Conservation (phyloP, 2,329 filamentous ascomycete species). For the Exophiala oligosperma region DNA sequence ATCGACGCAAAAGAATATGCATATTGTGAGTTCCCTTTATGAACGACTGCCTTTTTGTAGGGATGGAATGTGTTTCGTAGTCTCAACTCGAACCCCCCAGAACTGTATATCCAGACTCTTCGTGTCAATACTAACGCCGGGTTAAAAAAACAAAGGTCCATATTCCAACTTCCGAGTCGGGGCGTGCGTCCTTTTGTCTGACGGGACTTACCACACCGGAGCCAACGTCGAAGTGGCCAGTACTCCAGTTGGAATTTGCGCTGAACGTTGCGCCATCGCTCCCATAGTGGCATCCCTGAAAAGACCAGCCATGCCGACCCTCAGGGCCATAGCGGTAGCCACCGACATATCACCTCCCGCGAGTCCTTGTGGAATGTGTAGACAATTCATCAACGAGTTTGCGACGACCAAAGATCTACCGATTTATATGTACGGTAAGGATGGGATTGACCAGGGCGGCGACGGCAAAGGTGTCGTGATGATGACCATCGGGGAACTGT, state of each 20-base stretch:
- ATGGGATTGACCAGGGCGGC: constrained; percentile 48
- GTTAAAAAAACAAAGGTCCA: constrained; percentile 53
- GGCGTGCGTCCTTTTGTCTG: constrained; percentile 67
- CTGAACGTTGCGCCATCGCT: constrained; percentile 84
- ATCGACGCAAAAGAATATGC: constrained; percentile 72
- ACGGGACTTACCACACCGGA: constrained; percentile 64
- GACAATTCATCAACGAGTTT: constrained; percentile 63
- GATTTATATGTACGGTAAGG: constrained; percentile 89
- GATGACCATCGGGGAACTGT: constrained; percentile 63
- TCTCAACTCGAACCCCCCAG: too few relatives aligned
- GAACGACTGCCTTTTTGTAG: too few relatives aligned
- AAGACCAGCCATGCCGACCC: constrained; percentile 49
- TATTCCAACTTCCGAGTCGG: constrained; percentile 94
- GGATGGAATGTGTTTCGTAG: too few relatives aligned
- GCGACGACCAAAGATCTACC: constrained; percentile 59
- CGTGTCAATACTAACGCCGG: constrained; percentile 8
- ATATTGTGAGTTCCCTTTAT: constrained; percentile 64
- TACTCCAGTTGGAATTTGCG: constrained; percentile 94
- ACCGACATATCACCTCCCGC: constrained; percentile 70
- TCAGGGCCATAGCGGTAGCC: constrained; percentile 80
- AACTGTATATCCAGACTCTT: too few relatives aligned
- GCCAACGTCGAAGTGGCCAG: constrained; percentile 92
- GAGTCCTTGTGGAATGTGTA: constrained; percentile 89
- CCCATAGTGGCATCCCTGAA: constrained; percentile 64
- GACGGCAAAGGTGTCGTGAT: constrained; percentile 48